These are phyloP conservation scores for Lactarius trivialis DNA, from an alignment of 768 basidiomycete genomes.

Conservation along the genomic window DNA sequence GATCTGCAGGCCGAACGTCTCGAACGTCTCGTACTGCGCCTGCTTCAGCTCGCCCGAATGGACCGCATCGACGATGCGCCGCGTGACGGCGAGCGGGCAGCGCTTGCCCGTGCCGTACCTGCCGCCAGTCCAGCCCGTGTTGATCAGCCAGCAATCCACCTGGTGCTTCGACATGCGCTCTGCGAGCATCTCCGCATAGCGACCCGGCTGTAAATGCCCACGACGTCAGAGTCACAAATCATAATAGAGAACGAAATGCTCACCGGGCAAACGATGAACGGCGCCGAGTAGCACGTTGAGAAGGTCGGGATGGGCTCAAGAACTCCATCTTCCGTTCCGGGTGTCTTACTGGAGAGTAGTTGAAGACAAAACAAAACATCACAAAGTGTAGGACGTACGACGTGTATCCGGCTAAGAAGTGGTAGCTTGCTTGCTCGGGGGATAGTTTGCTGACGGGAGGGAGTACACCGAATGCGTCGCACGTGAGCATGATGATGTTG, in stretches of 20 bases:
- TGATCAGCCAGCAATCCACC: slow-evolving; percentile 96
- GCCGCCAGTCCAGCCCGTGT: slow-evolving; percentile 96
- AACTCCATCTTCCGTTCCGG: slow-evolving; percentile 98
- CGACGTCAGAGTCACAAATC: no score
- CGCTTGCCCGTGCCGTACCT: slow-evolving; percentile 90
- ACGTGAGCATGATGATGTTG: slow-evolving; percentile 96
- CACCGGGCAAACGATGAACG: slow-evolving; percentile 97
- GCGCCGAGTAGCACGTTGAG: slow-evolving; percentile 97
- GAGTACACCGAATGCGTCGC: slow-evolving; percentile 96
- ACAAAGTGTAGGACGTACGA: slow-evolving; percentile 45
- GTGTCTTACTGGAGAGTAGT: slow-evolving; percentile 66
- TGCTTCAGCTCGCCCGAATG: slow-evolving; percentile 88
- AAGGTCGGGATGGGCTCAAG: slow-evolving; percentile 98
- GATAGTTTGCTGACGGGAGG: slow-evolving; percentile 92
- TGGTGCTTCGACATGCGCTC: slow-evolving; percentile 85
- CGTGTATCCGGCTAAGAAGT: slow-evolving; percentile 95
- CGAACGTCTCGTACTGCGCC: slow-evolving; percentile 81
- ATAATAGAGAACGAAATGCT: slow-evolving; percentile 22
- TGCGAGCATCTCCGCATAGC: slow-evolving; percentile 96
- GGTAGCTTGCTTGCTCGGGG: slow-evolving; percentile 93
- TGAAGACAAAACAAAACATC: slow-evolving; percentile 19
- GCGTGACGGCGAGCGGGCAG: slow-evolving; percentile 94
- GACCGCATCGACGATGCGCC: slow-evolving; percentile 93
- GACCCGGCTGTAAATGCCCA: slow-evolving; percentile 82
- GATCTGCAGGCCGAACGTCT: slow-evolving; percentile 75